Percentiles rank a stretch among this genome's conserved stretches.
Evolutionary conservation across 176 grass and related monocot species (phyloP).

Genomic region (Phoenix roebelenii): DNA sequence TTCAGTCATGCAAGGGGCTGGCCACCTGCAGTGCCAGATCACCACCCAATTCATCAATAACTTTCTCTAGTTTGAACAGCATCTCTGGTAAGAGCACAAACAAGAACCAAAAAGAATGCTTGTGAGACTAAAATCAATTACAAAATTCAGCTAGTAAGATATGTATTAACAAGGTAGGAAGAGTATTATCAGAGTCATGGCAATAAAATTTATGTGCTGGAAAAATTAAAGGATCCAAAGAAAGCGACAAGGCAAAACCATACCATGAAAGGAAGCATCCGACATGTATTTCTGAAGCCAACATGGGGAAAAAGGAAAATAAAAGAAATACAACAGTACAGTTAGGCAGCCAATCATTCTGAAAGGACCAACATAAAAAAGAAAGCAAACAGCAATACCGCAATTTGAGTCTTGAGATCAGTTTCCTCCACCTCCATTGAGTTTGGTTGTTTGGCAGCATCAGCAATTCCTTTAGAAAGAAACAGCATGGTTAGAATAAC

Average conservation of each 20-base stretch:
- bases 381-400: constrained; percentile 24
- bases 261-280: constrained; percentile 61
- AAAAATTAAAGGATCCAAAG: background rate
- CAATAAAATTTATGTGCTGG: too few species aligned
- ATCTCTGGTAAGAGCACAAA: constrained; percentile 27
- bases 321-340: background rate
- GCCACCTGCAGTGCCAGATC: constrained; percentile 36
- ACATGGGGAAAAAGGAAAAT: background rate
- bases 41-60: constrained; percentile 55
- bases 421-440: background rate
- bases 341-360: too few species aligned
- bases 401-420: constrained; percentile 45
- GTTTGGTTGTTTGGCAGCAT: constrained; percentile 13
- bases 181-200: too few species aligned
- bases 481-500: background rate
- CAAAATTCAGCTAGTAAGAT: too few species aligned
- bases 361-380: background rate
- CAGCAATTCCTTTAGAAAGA: constrained; percentile 13
- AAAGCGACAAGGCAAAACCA: background rate
- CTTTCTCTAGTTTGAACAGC: constrained; percentile 47
- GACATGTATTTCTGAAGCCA: constrained; percentile 41
- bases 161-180: too few species aligned
- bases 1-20: constrained; percentile 10
- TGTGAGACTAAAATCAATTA: too few species aligned
- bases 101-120: too few species aligned